Evolutionary conservation across 2,329 filamentous ascomycete genomes (phyloP).

Genomic region (Stachybotrys chartarum): DNA sequence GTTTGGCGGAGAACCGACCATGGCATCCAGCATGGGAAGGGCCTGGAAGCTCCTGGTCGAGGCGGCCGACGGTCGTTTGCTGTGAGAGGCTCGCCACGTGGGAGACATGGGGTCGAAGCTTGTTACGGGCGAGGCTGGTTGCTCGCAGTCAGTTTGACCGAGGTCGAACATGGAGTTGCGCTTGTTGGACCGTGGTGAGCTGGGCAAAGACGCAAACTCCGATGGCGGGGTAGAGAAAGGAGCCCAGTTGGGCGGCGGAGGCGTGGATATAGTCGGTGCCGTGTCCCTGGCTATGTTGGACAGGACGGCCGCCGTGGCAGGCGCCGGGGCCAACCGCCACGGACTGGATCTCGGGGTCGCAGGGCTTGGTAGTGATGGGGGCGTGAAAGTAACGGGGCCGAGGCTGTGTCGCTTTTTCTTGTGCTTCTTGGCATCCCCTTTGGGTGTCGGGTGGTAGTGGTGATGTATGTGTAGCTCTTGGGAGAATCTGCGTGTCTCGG

Average conservation of each 20-base stretch:
- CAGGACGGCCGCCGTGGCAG: conserved; percentile 31
- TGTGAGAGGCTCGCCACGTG: conserved; percentile 42
- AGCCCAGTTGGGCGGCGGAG: conserved; percentile 53
- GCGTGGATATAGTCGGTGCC: conserved; percentile 38
- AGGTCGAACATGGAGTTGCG: conserved; percentile 74
- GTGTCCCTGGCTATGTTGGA: conserved; percentile 41
- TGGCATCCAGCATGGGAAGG: conserved; percentile 26
- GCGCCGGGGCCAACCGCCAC: conserved; percentile 29
- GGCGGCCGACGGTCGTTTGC: conserved; percentile 49
- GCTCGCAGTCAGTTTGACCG: conserved; percentile 51
- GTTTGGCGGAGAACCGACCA: conserved; percentile 14
- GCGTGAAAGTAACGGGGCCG: conserved; percentile 55
- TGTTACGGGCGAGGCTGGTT: conserved; percentile 77
- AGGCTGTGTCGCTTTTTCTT: conserved; percentile 68
- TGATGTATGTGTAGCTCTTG: conserved; percentile 90
- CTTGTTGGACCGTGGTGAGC: conserved; percentile 71
- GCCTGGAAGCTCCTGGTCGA: conserved; percentile 44
- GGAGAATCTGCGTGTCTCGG: conserved; percentile 30
- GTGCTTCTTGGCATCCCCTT: conserved; percentile 52
- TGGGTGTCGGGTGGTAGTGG: conserved; percentile 72
- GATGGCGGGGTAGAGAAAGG: conserved; percentile 40
- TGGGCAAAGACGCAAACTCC: conserved; percentile 70
- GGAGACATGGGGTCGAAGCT: conserved; percentile 62
- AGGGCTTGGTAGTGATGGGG: conserved; percentile 31
- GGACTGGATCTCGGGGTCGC: conserved; percentile 32